phyloP scores from a whole-genome alignment of 805 yeast genomes.

The Ogataea thermomethanolica region DNA sequence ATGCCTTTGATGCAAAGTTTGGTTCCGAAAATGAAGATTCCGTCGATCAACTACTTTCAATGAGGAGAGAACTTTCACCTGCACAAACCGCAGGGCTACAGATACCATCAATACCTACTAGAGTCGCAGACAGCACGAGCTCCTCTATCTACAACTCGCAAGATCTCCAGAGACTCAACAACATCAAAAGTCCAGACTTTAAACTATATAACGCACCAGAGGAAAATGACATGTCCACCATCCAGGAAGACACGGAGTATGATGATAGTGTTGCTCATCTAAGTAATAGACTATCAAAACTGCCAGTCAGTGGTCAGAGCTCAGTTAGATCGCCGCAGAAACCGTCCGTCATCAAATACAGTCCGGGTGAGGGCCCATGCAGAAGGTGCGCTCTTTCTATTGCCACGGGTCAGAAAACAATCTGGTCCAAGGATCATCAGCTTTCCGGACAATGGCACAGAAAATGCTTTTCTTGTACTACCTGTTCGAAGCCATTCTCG shows the following conservation, averaged over 20 bases:
- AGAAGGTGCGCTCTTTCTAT: constrained; percentile 64
- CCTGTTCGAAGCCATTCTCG: constrained; percentile 55
- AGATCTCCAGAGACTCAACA: constrained; percentile 25
- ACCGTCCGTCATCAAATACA: constrained; percentile 22
- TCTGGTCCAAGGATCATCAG: constrained; percentile 82
- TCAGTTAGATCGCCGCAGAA: constrained; percentile 1
- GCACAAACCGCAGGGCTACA: constrained; percentile 11
- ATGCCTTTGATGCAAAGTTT: constrained; percentile 25
- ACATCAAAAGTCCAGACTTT: constrained; percentile 31
- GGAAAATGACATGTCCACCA: constrained; percentile 32
- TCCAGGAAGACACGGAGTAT: constrained; percentile 33
- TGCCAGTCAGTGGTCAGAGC: constrained; percentile 5
- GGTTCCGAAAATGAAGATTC: constrained; percentile 22
- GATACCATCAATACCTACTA: constrained; percentile 8
- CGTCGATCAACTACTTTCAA: constrained; percentile 25
- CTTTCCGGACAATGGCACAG: constrained; percentile 94
- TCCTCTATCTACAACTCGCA: constrained; percentile 20
- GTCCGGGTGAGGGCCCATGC: constrained; percentile 78
- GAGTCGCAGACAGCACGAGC: constrained; percentile 3
- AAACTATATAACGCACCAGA: constrained; percentile 27
- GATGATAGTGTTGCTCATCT: constrained; percentile 19
- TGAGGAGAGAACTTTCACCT: constrained; percentile 27
- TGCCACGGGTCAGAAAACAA: constrained; percentile 49
- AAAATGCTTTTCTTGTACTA: constrained; percentile 71
- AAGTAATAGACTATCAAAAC: constrained; percentile 20